phyloP scores from a whole-genome alignment of 805 yeast species.

The Ascoidea tarda region DNA sequence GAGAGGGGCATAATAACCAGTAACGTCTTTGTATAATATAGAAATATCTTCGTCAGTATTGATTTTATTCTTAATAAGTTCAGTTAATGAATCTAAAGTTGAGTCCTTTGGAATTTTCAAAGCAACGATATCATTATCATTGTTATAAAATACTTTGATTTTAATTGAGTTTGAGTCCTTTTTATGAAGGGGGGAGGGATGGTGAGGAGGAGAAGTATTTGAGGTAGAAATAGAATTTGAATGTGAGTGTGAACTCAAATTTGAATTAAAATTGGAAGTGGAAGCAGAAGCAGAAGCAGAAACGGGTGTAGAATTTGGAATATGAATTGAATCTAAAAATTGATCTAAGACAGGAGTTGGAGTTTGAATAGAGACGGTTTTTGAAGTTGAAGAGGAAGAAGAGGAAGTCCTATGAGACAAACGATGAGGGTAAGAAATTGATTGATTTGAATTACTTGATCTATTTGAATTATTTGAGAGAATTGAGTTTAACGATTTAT shows the following conservation, averaged over 20 bases:
- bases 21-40: background rate
- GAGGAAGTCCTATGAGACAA: no score
- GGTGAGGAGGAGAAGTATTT: background rate
- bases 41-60: background rate
- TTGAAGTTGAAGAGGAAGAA: no score
- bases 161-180: background rate
- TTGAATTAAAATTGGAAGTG: no score
- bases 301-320: background rate
- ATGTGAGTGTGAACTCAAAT: background rate
- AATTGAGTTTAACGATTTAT: background rate
- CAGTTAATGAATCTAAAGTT: background rate
- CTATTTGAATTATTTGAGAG: background rate
- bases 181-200: no score
- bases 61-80: no score
- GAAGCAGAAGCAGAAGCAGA: background rate
- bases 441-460: background rate
- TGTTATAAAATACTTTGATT: no score
- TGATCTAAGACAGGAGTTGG: background rate
- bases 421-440: background rate
- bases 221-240: background rate
- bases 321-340: background rate
- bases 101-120: background rate
- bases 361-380: no score
- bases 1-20: background rate
- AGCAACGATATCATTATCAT: background rate